These are phyloP conservation scores for Apiospora kogelbergensis DNA, from an alignment of 2,329 filamentous ascomycete species.

Conservation along the genomic window DNA sequence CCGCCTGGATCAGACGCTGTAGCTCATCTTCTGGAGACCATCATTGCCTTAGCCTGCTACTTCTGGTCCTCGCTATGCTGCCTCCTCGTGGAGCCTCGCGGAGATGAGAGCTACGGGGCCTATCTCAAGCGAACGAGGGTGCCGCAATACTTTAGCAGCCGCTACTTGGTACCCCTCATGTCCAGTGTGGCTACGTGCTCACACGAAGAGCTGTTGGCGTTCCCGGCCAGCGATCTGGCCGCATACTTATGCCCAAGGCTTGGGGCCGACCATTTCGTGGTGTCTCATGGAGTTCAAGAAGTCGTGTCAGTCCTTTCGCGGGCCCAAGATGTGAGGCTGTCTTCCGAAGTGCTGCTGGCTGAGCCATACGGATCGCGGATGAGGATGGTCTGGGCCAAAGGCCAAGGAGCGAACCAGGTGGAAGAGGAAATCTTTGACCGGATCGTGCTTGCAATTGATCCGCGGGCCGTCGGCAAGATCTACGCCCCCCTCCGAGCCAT, in stretches of 20 bases:
- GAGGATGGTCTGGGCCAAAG: neutral
- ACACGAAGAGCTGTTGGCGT: conserved; percentile 47
- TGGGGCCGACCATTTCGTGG: conserved; percentile 49
- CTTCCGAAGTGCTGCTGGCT: conserved; percentile 37
- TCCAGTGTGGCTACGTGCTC: conserved; percentile 56
- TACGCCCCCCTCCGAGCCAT: neutral
- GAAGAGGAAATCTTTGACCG: neutral
- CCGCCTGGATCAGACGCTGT: conserved; percentile 37
- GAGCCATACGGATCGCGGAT: conserved; percentile 30
- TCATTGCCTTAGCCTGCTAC: neutral
- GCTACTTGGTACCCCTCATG: conserved; percentile 55
- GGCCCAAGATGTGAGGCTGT: conserved; percentile 42
- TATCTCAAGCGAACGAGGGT: conserved; percentile 42
- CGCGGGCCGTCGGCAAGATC: neutral
- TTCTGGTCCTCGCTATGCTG: neutral
- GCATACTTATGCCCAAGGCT: conserved; percentile 49
- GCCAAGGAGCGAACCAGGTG: neutral
- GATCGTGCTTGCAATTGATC: neutral
- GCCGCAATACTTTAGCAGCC: conserved; percentile 44
- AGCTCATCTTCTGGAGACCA: conserved; percentile 34
- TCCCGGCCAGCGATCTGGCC: conserved; percentile 53
- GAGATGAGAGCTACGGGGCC: neutral
- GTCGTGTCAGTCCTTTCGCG: conserved; percentile 47
- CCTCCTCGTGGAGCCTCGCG: neutral
- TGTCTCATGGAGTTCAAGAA: conserved; percentile 47